These are phyloP conservation scores for Xylaria curta DNA, from an alignment of 495 filamentous ascomycete species.

Conservation along the genomic window DNA sequence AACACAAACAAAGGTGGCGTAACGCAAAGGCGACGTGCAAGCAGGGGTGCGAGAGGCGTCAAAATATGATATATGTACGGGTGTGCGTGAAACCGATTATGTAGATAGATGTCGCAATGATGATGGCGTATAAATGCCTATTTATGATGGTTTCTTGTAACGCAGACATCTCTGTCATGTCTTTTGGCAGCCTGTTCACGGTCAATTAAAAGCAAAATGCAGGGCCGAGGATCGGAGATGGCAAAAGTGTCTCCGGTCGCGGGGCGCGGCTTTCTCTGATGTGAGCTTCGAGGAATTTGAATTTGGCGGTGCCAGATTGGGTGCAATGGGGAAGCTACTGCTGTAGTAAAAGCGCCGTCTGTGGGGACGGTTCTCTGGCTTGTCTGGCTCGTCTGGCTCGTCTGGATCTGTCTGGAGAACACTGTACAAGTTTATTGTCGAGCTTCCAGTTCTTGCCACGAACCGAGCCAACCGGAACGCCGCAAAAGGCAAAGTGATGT, in stretches of 20 bases:
- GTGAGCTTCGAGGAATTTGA: conserved; percentile 11
- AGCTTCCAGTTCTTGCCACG: not conserved
- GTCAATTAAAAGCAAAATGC: not conserved
- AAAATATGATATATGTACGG: not conserved
- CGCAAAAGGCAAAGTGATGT: conserved; percentile 14
- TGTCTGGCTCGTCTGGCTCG: too few species aligned
- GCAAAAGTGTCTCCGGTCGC: conserved; percentile 27
- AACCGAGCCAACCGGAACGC: conserved; percentile 12
- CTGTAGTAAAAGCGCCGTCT: not conserved
- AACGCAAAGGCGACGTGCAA: not conserved
- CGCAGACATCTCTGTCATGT: not conserved
- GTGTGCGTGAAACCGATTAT: not conserved
- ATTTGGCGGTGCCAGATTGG: conserved; percentile 22
- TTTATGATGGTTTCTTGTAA: not conserved
- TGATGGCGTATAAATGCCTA: not conserved
- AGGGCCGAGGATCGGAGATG: conserved; percentile 30
- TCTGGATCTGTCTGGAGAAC: not conserved
- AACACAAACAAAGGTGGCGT: conserved; percentile 10
- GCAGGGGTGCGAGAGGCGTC: not conserved
- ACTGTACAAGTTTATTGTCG: not conserved
- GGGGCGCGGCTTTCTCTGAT: not conserved
- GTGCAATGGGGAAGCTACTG: conserved; percentile 11
- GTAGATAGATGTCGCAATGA: conserved; percentile 1
- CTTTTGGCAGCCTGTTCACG: not conserved
- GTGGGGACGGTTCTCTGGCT: not conserved